Conservation (phyloP, 192 early-diverging fungal genomes). For the Podila clonocystis region DNA sequence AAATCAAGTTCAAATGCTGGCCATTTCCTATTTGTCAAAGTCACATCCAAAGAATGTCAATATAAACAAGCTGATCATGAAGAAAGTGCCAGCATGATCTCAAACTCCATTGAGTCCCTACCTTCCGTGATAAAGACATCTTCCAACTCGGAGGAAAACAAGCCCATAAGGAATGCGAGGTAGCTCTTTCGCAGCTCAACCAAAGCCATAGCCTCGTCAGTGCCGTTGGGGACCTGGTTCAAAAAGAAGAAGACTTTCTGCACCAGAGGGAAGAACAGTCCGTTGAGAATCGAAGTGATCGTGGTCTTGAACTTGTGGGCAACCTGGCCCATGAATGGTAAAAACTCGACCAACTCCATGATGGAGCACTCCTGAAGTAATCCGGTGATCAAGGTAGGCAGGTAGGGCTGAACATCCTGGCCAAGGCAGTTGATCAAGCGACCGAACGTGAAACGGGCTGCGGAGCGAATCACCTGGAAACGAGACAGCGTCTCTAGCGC, state of each 20-base stretch:
- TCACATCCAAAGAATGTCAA: not conserved
- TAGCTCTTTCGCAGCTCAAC: slow-evolving; percentile 86
- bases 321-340: slow-evolving; percentile 84
- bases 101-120: slow-evolving; percentile 54
- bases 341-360: slow-evolving; percentile 84
- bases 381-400: slow-evolving; percentile 81
- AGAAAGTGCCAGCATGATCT: no score
- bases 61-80: no score
- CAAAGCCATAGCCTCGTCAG: slow-evolving; percentile 84
- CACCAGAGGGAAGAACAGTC: slow-evolving; percentile 81
- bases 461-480: slow-evolving; percentile 74
- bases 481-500: slow-evolving; percentile 70
- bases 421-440: slow-evolving; percentile 90
- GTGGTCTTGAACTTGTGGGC: slow-evolving; percentile 93
- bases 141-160: slow-evolving; percentile 87
- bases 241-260: slow-evolving; percentile 87
- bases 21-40: slow-evolving; percentile 60
- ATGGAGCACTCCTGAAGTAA: slow-evolving; percentile 79
- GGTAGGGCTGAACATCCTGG: slow-evolving; percentile 79
- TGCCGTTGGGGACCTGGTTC: slow-evolving; percentile 84
- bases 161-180: slow-evolving; percentile 76
- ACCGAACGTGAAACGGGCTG: slow-evolving; percentile 82
- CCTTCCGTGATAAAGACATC: slow-evolving; percentile 76
- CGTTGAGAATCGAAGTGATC: slow-evolving; percentile 74
- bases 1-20: slow-evolving; percentile 64